phyloP scores from a whole-genome alignment of 805 yeast species.

The Candida ulmi region DNA sequence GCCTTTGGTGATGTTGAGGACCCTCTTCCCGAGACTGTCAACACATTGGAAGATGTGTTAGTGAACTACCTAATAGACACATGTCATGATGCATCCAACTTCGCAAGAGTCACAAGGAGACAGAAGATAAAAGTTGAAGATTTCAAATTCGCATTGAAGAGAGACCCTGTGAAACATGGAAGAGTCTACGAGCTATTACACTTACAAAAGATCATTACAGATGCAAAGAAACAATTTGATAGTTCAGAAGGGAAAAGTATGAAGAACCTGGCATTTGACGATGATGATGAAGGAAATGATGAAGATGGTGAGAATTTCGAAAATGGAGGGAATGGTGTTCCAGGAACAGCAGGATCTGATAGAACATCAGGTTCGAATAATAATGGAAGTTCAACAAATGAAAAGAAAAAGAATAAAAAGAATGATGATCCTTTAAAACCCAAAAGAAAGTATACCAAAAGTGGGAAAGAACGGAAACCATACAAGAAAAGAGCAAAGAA shows the following conservation, averaged over 20 bases:
- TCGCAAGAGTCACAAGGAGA: conserved; percentile 46
- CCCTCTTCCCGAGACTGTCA: conserved; percentile 61
- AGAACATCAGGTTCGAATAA: not conserved
- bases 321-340: conserved; percentile 19
- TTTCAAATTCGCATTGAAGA: conserved; percentile 62
- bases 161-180: conserved; percentile 62
- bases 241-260: conserved; percentile 45
- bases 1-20: conserved; percentile 71
- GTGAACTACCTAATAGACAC: conserved; percentile 58
- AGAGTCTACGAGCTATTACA: conserved; percentile 60
- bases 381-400: conserved; percentile 2
- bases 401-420: conserved; percentile 3
- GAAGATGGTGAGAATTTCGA: conserved; percentile 25
- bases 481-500: conserved; percentile 27
- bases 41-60: conserved; percentile 61
- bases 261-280: conserved; percentile 20
- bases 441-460: conserved; percentile 25
- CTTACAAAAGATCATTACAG: conserved; percentile 55
- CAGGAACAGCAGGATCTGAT: not conserved
- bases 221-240: conserved; percentile 64
- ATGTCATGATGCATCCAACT: conserved; percentile 46
- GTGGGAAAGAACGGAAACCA: conserved; percentile 28
- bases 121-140: conserved; percentile 68
- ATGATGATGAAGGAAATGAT: conserved; percentile 23
- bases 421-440: conserved; percentile 19